phyloP scores from a whole-genome alignment of 1,139 yeast species.

The Kodamaea sp. region DNA sequence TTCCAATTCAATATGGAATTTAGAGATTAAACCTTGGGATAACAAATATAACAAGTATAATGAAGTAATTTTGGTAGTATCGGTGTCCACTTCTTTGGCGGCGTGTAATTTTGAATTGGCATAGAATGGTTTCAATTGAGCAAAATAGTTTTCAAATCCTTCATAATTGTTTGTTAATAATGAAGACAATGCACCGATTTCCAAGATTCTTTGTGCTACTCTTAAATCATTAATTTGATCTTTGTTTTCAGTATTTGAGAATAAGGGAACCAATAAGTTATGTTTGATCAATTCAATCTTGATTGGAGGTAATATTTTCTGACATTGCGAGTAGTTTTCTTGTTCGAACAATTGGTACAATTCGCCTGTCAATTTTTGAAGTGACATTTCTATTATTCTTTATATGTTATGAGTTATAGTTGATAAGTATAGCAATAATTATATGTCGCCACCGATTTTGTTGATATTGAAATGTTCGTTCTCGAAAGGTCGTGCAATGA shows the following conservation, averaged over 20 bases:
- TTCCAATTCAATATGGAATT: conserved; percentile 88
- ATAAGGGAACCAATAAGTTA: conserved; percentile 70
- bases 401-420: not conserved
- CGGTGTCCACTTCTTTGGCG: conserved; percentile 49
- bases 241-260: conserved; percentile 31
- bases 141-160: conserved; percentile 66
- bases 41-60: conserved; percentile 72
- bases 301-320: conserved; percentile 61
- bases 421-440: too few relatives aligned
- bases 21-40: conserved; percentile 79
- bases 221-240: conserved; percentile 62
- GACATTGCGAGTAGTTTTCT: conserved; percentile 60
- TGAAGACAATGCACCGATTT: conserved; percentile 79
- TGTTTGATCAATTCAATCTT: conserved; percentile 77
- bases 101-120: conserved; percentile 44
- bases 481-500: too few relatives aligned
- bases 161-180: conserved; percentile 61
- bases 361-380: conserved; percentile 58
- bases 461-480: too few relatives aligned
- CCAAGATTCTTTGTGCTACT: conserved; percentile 78
- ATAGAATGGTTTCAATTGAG: conserved; percentile 79
- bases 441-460: too few relatives aligned
- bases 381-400: conserved; percentile 28
- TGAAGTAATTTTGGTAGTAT: conserved; percentile 71
- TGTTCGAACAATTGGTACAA: conserved; percentile 61